Conservation (phyloP, 768 basidiomycete species). For the Lyophyllum atratum region DNA sequence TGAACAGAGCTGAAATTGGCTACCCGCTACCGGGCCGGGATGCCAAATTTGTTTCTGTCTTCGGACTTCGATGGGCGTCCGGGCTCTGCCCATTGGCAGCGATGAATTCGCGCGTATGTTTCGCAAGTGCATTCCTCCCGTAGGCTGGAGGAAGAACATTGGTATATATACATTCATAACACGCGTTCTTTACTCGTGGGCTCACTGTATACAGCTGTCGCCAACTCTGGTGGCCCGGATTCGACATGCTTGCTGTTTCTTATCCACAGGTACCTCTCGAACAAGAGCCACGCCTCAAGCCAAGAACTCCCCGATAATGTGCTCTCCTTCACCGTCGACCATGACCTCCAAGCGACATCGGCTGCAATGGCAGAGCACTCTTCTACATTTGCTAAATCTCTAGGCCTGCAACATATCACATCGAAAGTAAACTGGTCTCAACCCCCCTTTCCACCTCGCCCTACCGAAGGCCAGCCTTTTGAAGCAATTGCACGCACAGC, state of each 20-base stretch:
- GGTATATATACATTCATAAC: conserved; percentile 32
- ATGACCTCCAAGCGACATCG: conserved; percentile 66
- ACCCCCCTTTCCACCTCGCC: conserved; percentile 50
- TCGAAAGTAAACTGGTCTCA: conserved; percentile 59
- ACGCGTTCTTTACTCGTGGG: not conserved
- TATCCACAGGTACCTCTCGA: conserved; percentile 46
- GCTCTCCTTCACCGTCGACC: conserved; percentile 68
- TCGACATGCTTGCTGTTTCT: conserved; percentile 80
- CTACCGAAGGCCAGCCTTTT: conserved; percentile 39
- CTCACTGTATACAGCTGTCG: conserved; percentile 51
- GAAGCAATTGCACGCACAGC: conserved; percentile 62
- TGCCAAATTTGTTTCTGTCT: too few species aligned
- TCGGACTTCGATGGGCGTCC: conserved; percentile 8
- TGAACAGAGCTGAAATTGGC: conserved; percentile 5
- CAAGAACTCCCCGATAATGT: conserved; percentile 26
- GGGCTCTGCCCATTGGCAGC: conserved; percentile 37
- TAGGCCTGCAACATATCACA: conserved; percentile 50
- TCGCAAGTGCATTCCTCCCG: conserved; percentile 45
- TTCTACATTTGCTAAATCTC: conserved; percentile 37
- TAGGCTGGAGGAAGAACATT: conserved; percentile 50
- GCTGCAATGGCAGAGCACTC: conserved; percentile 54
- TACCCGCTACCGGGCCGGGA: not conserved
- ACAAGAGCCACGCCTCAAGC: conserved; percentile 7
- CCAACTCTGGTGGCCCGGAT: conserved; percentile 82
- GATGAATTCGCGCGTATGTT: conserved; percentile 54